Percentiles rank a stretch among this genome's conserved stretches.
These are phyloP conservation scores for Saraca asoca DNA, from an alignment of 331 rosid genomes.

Conservation along the genomic window DNA sequence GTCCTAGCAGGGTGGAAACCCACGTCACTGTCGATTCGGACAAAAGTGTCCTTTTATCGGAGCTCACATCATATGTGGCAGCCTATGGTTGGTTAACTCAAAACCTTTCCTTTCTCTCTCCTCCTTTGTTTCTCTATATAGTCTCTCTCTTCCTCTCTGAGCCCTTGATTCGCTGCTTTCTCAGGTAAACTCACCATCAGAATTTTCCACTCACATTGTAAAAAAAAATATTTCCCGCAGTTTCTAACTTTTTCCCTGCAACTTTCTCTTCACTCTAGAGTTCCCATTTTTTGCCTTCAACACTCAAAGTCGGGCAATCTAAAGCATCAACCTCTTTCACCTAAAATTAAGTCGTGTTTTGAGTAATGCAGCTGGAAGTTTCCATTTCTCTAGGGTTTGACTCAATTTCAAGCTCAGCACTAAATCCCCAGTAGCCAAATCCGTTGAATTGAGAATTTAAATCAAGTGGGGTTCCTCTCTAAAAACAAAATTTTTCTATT, in stretches of 20 bases:
- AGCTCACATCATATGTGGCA: slow-evolving; percentile 35
- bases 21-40: slow-evolving; percentile 16
- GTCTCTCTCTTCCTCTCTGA: slow-evolving; percentile 2
- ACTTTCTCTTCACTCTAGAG: slow-evolving; percentile 32
- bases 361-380: slow-evolving; percentile 36
- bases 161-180: slow-evolving; percentile 46
- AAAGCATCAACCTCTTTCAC: slow-evolving; percentile 33
- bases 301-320: background rate
- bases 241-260: slow-evolving; percentile 41
- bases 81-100: slow-evolving; percentile 4
- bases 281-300: slow-evolving; percentile 25
- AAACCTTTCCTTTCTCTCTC: slow-evolving; percentile 24
- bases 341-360: slow-evolving; percentile 16
- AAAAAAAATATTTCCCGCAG: slow-evolving; percentile 24
- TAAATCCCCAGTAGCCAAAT: slow-evolving; percentile 28
- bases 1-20: background rate
- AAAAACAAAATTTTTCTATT: background rate
- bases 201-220: slow-evolving; percentile 26
- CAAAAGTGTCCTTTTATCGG: slow-evolving; percentile 36
- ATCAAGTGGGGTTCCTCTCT: slow-evolving; percentile 8
- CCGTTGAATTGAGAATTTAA: background rate
- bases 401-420: slow-evolving; percentile 10
- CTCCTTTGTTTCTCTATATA: background rate
- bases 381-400: slow-evolving; percentile 42
- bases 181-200: slow-evolving; percentile 37